Evolutionary conservation across 805 yeast species (phyloP), one percentile per base, ranked within the genome.

Genomic region (Brettanomyces bruxellensis): DNA sequence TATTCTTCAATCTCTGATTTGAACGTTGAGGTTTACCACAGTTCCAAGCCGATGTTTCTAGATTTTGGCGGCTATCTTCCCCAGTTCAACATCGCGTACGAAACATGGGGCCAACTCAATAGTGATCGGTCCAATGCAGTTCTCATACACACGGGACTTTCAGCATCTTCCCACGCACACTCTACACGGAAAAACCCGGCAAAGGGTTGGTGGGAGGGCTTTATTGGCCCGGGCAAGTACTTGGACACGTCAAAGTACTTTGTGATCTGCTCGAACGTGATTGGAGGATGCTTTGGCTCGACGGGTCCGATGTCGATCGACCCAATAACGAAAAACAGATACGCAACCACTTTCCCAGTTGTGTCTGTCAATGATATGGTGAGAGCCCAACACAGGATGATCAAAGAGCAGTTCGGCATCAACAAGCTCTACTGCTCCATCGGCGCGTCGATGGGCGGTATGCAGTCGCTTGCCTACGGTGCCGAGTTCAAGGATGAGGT

Each of bases 391-490:
- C 73, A 86, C 47, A 71, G 84, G 44, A 66, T 90, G 39, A 70
- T 90, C 18, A 67, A 65, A 25, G 75, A 80, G 41, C 78, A 75
- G 41, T 78, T 89, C 48, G 81, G 81, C 1, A 83, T 84, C 30
- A 42, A 55, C 1, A 83, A 78, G 59, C 65, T 90, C 25, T 77
- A 79, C 62, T 95, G 95, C 2, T 76, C 87, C 1, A 79, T 90
- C 6, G 97, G 97, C 5, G 82, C 95, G 3, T 86, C 95, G 0
- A 86, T 90, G 95, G 97, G 97, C n/a, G 97, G 96, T n/a, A 88
- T 90, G 96, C 96, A 89, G 67, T 81, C 91, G 7, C 71, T 90
- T 46, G 95, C 96, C 0, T 86, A 80, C 62, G 95, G 88, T 1
- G 75, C 79, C 60, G 95, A 85, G 58, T 90, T 85, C 56, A 85